These are phyloP conservation scores for Purshia tridentata DNA, from an alignment of 306 rosid genomes.

Conservation along the genomic window DNA sequence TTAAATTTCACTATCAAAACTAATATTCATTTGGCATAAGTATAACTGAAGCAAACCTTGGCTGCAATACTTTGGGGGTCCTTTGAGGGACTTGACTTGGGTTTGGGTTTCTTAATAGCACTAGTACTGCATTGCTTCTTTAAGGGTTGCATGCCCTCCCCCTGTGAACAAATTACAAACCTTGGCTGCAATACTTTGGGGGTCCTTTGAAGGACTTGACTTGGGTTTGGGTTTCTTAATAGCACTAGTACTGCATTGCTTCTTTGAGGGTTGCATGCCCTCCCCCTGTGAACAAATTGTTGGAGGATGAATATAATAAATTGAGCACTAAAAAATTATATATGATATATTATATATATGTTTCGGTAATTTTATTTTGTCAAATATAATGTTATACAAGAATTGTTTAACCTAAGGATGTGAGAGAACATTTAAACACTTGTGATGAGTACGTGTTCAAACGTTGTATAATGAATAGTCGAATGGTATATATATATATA, in stretches of 20 bases:
- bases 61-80: slow-evolving; percentile 95
- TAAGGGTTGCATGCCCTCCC: slow-evolving; percentile 37
- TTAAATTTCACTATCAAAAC: too few species aligned
- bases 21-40: not conserved
- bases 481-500: too few species aligned
- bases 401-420: too few species aligned
- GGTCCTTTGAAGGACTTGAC: slow-evolving; percentile 60
- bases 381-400: too few species aligned
- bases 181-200: slow-evolving; percentile 95
- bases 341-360: too few species aligned
- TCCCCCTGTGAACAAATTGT: slow-evolving; percentile 47
- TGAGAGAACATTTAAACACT: too few species aligned
- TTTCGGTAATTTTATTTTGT: too few species aligned
- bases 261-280: slow-evolving; percentile 46
- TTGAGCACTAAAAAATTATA: too few species aligned
- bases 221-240: slow-evolving; percentile 55
- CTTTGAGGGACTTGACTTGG: slow-evolving; percentile 53
- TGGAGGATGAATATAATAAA: not conserved
- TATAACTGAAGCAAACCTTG: slow-evolving; percentile 59
- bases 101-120: slow-evolving; percentile 45
- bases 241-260: slow-evolving; percentile 38
- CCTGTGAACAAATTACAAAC: slow-evolving; percentile 55
- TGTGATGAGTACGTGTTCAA: too few species aligned
- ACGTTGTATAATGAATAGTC: too few species aligned
- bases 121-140: slow-evolving; percentile 55